Conservation (phyloP, 2,329 filamentous ascomycete genomes). For the Pestalotiopsis sp. region DNA sequence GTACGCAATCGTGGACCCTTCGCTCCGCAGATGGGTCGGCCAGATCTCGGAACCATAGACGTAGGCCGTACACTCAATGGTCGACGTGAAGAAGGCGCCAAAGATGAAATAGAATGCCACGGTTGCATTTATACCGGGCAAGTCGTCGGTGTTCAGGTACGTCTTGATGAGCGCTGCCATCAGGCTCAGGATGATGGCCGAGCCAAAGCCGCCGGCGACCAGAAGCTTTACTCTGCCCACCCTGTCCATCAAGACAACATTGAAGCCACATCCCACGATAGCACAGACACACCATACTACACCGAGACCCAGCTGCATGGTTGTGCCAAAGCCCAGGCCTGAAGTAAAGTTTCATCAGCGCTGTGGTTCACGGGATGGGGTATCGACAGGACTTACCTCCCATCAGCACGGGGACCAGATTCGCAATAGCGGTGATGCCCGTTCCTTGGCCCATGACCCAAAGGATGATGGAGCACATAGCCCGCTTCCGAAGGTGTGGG, state of each 20-base stretch:
- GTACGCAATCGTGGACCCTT: slow-evolving; percentile 22
- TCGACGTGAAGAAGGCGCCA: slow-evolving; percentile 25
- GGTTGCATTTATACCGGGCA: slow-evolving; percentile 25
- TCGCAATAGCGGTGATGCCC: slow-evolving; percentile 31
- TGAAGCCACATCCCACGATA: slow-evolving; percentile 29
- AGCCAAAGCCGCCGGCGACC: slow-evolving; percentile 24
- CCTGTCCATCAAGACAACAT: slow-evolving; percentile 28
- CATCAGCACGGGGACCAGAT: slow-evolving; percentile 31
- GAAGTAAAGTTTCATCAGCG: not conserved
- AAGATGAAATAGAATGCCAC: slow-evolving; percentile 27
- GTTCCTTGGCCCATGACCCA: slow-evolving; percentile 34
- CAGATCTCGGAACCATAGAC: slow-evolving; percentile 37
- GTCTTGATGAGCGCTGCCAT: slow-evolving; percentile 25
- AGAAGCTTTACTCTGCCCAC: slow-evolving; percentile 29
- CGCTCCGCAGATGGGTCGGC: slow-evolving; percentile 34
- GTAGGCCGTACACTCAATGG: slow-evolving; percentile 30
- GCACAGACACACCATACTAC: slow-evolving; percentile 29
- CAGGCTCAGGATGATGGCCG: slow-evolving; percentile 22
- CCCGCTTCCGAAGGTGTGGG: slow-evolving; percentile 27
- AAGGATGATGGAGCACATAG: slow-evolving; percentile 29
- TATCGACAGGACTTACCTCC: slow-evolving; percentile 13
- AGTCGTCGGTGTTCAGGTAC: slow-evolving; percentile 22
- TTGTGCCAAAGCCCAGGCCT: slow-evolving; percentile 29
- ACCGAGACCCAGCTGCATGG: slow-evolving; percentile 30
- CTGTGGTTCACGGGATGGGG: not conserved